These are phyloP conservation scores for Hericium alpestre DNA, from an alignment of 768 basidiomycete species.

Conservation along the genomic window DNA sequence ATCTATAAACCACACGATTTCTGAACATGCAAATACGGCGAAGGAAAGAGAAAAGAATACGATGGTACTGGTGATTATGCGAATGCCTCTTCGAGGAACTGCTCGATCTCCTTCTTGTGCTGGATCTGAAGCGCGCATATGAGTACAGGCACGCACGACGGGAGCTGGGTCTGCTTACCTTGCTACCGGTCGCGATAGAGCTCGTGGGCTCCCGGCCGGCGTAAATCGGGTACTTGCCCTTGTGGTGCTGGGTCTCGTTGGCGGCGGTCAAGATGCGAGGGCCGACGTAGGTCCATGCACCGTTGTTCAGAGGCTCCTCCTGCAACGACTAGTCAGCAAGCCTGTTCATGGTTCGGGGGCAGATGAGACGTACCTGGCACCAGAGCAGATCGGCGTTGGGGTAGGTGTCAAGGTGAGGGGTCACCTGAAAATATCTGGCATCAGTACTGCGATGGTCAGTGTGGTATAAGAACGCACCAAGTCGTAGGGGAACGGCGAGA, in stretches of 20 bases:
- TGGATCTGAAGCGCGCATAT: slow-evolving; percentile 33
- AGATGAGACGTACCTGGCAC: slow-evolving; percentile 57
- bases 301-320: slow-evolving; percentile 96
- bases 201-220: slow-evolving; percentile 89
- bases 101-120: slow-evolving; percentile 87
- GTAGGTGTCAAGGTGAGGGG: slow-evolving; percentile 91
- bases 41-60: too few relatives aligned
- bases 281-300: slow-evolving; percentile 93
- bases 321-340: slow-evolving; percentile 17
- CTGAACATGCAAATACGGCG: too few relatives aligned
- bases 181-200: slow-evolving; percentile 88
- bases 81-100: slow-evolving; percentile 58
- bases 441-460: not conserved
- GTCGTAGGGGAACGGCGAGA: slow-evolving; percentile 97
- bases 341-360: not conserved
- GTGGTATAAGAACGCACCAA: slow-evolving; percentile 38
- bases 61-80: slow-evolving; percentile 6
- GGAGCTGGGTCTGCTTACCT: slow-evolving; percentile 34
- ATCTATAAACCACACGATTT: too few relatives aligned
- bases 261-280: slow-evolving; percentile 92
- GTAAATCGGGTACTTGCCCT: slow-evolving; percentile 81
- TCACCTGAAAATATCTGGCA: slow-evolving; percentile 40
- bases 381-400: slow-evolving; percentile 89
- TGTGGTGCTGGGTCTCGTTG: slow-evolving; percentile 81
- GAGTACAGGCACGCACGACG: too few relatives aligned